phyloP scores from a whole-genome alignment of 805 yeast genomes.

The Candida anglica region DNA sequence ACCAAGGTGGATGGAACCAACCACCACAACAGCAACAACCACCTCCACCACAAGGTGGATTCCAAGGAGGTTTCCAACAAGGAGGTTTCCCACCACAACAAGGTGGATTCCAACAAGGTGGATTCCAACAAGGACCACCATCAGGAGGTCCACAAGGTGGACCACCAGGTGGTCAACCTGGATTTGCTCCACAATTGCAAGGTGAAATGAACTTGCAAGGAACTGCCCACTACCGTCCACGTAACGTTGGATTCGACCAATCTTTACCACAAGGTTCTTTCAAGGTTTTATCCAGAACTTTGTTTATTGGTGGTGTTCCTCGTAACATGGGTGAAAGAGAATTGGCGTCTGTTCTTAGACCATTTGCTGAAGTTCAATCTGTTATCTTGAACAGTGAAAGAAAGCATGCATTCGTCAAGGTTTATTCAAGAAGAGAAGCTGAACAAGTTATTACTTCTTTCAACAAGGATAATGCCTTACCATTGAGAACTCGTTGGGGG shows the following conservation, averaged over 20 bases:
- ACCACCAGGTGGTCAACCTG: constrained; percentile 3
- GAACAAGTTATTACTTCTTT: constrained; percentile 74
- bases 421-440: constrained; percentile 88
- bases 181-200: constrained; percentile 18
- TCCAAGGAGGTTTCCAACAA: constrained; percentile 7
- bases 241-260: constrained; percentile 66
- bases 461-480: constrained; percentile 58
- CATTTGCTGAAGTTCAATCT: constrained; percentile 89
- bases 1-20: background rate
- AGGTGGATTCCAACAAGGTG: constrained; percentile 11
- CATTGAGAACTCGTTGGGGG: constrained; percentile 93
- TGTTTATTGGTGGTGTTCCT: constrained; percentile 93
- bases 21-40: constrained; percentile 1
- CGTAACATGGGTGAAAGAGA: constrained; percentile 73
- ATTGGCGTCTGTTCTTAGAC: constrained; percentile 66
- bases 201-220: constrained; percentile 69
- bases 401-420: constrained; percentile 95
- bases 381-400: constrained; percentile 83
- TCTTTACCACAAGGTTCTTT: constrained; percentile 72
- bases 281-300: constrained; percentile 82
- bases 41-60: background rate
- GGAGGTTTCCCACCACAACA: constrained; percentile 4
- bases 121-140: constrained; percentile 17
- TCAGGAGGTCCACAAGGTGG: constrained; percentile 5
- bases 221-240: constrained; percentile 73